These are phyloP conservation scores for Pestalotiopsis sp. DNA, from an alignment of 2,329 filamentous ascomycete genomes.

Conservation along the genomic window DNA sequence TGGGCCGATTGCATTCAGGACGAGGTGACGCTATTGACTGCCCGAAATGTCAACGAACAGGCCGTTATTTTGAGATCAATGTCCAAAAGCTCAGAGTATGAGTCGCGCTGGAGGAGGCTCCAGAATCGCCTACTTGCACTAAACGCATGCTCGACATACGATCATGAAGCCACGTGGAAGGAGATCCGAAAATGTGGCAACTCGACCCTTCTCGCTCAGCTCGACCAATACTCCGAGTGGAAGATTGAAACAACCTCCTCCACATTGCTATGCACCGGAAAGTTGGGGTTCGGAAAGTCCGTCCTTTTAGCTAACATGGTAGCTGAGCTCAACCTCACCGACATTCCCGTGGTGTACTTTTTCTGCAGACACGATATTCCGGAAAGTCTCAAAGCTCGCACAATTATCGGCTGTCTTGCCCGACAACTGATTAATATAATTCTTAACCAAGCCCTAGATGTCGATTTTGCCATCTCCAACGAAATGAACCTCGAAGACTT, in stretches of 20 bases:
- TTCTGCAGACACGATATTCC: background rate
- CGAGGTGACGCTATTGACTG: background rate
- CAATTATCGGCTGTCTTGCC: background rate
- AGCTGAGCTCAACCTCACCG: background rate
- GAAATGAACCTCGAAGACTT: background rate
- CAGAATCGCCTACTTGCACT: background rate
- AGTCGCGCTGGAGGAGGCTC: background rate
- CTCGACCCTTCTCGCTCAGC: background rate
- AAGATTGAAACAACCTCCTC: background rate
- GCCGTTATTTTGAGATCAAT: rapidly evolving
- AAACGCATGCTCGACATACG: background rate
- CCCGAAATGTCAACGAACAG: background rate
- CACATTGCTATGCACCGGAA: background rate
- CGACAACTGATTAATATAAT: background rate
- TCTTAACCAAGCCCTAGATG: background rate
- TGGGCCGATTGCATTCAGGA: background rate
- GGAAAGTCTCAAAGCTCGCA: background rate
- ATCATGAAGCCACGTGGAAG: background rate
- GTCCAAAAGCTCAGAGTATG: background rate
- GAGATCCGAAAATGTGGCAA: background rate
- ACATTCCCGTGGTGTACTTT: background rate
- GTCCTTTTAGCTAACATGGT: background rate
- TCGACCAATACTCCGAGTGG: background rate
- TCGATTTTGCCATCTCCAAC: too few species aligned
- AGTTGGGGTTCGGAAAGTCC: background rate